These are phyloP conservation scores for Candida ascalaphidarum DNA, from an alignment of 805 yeast genomes.

Conservation along the genomic window DNA sequence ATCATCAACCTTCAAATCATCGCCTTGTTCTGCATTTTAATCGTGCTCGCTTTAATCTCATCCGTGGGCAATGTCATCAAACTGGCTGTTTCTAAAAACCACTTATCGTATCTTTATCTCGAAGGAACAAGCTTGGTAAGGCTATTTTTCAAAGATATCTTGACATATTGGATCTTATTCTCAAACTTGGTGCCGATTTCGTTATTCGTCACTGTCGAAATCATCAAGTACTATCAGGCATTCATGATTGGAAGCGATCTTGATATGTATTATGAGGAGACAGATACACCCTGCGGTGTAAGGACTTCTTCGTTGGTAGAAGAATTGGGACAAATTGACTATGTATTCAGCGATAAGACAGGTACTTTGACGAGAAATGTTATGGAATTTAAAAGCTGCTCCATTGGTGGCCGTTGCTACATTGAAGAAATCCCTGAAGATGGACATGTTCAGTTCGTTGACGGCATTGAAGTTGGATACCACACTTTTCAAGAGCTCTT, in stretches of 20 bases:
- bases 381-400: conserved; percentile 92
- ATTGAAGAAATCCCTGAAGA: conserved; percentile 90
- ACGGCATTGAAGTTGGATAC: conserved; percentile 77
- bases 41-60: conserved; percentile 69
- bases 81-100: conserved; percentile 41
- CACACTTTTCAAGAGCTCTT: conserved; percentile 61
- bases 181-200: conserved; percentile 98
- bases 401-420: conserved; percentile 88
- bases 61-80: conserved; percentile 82
- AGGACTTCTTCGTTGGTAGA: conserved; percentile 94
- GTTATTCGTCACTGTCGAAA: conserved; percentile 90
- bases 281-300: conserved; percentile 92
- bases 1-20: conserved; percentile 88
- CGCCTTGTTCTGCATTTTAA: conserved; percentile 75
- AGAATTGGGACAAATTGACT: conserved; percentile 94
- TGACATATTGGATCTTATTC: conserved; percentile 93
- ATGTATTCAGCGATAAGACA: conserved; percentile 93
- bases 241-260: conserved; percentile 88
- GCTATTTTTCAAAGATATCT: conserved; percentile 74
- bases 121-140: conserved; percentile 60
- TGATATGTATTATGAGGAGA: conserved; percentile 80
- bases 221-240: conserved; percentile 93
- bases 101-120: conserved; percentile 57
- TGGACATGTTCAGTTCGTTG: conserved; percentile 55
- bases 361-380: conserved; percentile 94